Base-by-base conservation (phyloP, 371 early-diverging fungal genomes). In the Parasitella parasitica region DNA sequence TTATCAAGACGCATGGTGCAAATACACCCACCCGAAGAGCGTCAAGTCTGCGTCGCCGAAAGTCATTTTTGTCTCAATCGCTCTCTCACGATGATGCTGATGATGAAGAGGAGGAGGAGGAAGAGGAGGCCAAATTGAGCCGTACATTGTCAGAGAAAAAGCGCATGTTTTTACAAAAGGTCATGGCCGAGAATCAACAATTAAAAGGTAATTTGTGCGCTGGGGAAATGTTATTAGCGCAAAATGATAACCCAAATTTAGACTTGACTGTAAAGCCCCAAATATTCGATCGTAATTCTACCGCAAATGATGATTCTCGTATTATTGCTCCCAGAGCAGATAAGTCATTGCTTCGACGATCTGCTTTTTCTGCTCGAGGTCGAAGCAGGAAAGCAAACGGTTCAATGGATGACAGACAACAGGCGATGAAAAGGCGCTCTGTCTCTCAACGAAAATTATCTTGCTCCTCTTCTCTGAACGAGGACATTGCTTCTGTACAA, bases 21-120 rank as follows among this genome's bases (percentile, higher is more conserved):
- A 63, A 61, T 46, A 54, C 59, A 26, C 56, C 66, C 6, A 64
- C 48, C 11, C 61, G 60, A 56, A 48, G 62, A 48, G 24, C 58
- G 9, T 30, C 59, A 5, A 61, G 59, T 30, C 27, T 75, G 28
- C 61, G 61, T 3, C 56, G 75, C 32, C 60, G 57, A 48, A 60
- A 66, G 34, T 69, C 75, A 12, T 34, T 72, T 46, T 26, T 72
- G 16, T 72, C 76, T 32, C 66, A 74, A 49, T 74, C n/a, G n/a
- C n/a, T n/a, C 76, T 2, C 35, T 57, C 6, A 56, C 53, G 15
- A 24, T 20, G 7, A 24, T 34, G 3, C 24, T 35, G 20, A 49
- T 36, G 38, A 59, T 6, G 52, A 60, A 2, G 32, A 32, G n/a
- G n/a, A n/a, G n/a, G 49, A 66, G 6, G 53, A 63, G 0, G 52